Conservation (phyloP, 345 rosid genomes). For the Kernera saxatilis region DNA sequence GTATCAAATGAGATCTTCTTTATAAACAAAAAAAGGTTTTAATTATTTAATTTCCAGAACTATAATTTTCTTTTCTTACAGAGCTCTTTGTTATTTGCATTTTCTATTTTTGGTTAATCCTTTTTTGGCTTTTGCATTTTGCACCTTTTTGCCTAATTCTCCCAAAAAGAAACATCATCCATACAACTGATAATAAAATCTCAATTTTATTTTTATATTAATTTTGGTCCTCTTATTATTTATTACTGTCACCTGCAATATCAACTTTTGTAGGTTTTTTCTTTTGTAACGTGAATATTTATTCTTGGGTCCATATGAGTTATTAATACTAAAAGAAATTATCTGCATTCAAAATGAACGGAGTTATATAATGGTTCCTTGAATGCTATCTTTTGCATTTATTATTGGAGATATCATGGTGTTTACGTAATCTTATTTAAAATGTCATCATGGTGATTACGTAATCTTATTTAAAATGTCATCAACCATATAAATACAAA, state of each 20-base stretch:
- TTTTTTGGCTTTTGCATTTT: slow-evolving; percentile 8
- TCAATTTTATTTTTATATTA: background rate
- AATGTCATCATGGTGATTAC: slow-evolving; percentile 3
- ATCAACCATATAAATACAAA: background rate
- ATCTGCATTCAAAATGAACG: slow-evolving; percentile 13
- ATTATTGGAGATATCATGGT: background rate
- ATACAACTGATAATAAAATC: slow-evolving; percentile 23
- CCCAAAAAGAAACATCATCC: background rate
- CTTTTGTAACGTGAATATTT: background rate
- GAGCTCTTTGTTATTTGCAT: slow-evolving; percentile 5
- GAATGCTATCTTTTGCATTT: slow-evolving; percentile 5
- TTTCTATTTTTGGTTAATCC: slow-evolving; percentile 5
- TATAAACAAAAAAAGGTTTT: slow-evolving; percentile 7
- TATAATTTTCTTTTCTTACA: slow-evolving; percentile 10
- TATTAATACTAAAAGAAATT: background rate
- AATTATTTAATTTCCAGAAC: slow-evolving; percentile 19
- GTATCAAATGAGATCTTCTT: slow-evolving; percentile 10
- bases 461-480: slow-evolving; percentile 10
- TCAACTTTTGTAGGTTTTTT: background rate
- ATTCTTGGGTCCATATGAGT: background rate
- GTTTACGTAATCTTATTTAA: slow-evolving; percentile 10
- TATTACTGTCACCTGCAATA: slow-evolving; percentile 1
- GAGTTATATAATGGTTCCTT: background rate
- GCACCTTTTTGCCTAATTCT: slow-evolving; percentile 1
- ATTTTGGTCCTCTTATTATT: background rate